Evolutionary conservation across 192 early-diverging fungal species (phyloP).

Genomic region (Borealophlyctis nickersoniae): DNA sequence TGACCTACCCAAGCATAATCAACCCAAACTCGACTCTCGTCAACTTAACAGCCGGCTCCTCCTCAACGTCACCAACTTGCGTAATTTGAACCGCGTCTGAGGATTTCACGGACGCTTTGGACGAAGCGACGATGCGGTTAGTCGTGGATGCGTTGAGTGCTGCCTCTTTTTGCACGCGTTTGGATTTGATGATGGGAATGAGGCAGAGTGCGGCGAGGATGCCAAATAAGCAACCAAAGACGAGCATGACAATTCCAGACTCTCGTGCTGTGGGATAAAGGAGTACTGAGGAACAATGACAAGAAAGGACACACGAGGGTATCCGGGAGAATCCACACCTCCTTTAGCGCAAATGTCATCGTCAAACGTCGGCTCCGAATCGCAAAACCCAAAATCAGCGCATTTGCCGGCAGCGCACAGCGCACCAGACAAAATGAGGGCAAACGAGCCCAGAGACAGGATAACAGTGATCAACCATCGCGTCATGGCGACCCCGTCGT

Average conservation of each 20-base stretch:
- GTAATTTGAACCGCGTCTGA: not conserved
- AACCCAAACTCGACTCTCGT: not conserved
- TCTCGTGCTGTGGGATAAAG: not conserved
- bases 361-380: not conserved
- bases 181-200: not conserved
- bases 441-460: no score
- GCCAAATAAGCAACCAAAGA: not conserved
- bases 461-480: no score
- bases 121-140: not conserved
- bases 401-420: not conserved
- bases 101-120: not conserved
- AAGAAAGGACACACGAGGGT: not conserved
- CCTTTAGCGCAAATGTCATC: not conserved
- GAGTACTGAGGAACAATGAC: not conserved
- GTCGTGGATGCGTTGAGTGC: not conserved
- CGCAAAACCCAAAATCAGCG: not conserved
- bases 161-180: no score
- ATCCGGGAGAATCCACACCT: not conserved
- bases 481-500: no score
- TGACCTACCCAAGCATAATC: not conserved
- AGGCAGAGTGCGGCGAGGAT: not conserved
- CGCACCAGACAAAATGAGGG: no score
- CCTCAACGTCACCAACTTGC: not conserved
- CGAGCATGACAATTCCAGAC: not conserved
- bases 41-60: not conserved